A percentile compares a stretch with the other conserved stretches of the same genome.
Evolutionary conservation across 73 alveolate species (phyloP).

Genomic region (Tetrahymena thermophila): DNA sequence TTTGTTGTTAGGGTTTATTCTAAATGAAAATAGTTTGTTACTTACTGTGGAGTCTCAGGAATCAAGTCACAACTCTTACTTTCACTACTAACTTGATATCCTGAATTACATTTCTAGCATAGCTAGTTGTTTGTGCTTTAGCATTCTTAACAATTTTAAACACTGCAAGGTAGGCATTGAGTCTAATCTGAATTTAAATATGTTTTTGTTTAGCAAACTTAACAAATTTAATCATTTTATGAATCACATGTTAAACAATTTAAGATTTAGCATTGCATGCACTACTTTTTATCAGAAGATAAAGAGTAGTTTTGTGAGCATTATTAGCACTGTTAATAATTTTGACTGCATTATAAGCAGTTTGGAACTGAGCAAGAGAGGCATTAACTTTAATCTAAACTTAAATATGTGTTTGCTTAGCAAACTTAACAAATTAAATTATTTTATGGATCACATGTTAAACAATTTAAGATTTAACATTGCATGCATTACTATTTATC

Average conservation of each 20-base stretch:
- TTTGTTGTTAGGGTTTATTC: too few species aligned
- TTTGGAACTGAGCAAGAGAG: too few species aligned
- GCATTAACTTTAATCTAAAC: too few species aligned
- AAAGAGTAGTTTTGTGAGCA: too few species aligned
- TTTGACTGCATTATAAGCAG: too few species aligned
- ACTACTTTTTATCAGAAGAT: too few species aligned
- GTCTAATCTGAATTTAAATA: background rate
- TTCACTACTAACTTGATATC: background rate
- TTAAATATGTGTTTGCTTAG: too few species aligned
- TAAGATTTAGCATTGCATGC: too few species aligned
- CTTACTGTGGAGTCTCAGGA: background rate
- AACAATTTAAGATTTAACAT: too few species aligned
- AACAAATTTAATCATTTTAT: background rate
- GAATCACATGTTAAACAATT: background rate
- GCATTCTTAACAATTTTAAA: background rate
- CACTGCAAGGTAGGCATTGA: background rate
- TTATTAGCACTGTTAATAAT: too few species aligned
- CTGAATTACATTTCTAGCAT: background rate
- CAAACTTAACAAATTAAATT: too few species aligned
- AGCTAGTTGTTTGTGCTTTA: background rate
- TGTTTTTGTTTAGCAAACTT: background rate
- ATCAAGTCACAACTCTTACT: background rate
- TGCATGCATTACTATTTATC: background rate
- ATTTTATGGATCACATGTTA: too few species aligned
- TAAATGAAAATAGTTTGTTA: background rate